These are phyloP conservation scores for Trypanosoma scelopori DNA, from an alignment of 208 protist genomes.

Conservation along the genomic window DNA sequence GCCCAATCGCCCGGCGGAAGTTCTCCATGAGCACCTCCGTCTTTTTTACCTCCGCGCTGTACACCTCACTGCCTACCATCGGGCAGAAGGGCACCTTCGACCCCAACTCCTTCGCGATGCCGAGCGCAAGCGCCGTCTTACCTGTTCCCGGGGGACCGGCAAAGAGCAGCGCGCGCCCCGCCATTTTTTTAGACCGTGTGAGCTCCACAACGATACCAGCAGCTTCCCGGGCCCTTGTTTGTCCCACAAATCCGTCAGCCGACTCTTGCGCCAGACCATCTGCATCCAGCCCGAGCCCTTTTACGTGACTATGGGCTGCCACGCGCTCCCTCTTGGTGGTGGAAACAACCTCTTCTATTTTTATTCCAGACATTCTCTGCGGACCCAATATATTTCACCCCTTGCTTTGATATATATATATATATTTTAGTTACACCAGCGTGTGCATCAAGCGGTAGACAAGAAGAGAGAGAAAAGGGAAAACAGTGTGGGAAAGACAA, in stretches of 20 bases:
- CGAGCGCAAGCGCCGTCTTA: constrained; percentile 97
- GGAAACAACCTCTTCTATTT: constrained; percentile 97
- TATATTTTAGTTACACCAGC: neutral
- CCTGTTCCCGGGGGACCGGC: constrained; percentile 99
- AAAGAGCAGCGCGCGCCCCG: constrained; percentile 99
- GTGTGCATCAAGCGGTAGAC: neutral
- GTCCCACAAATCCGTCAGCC: constrained; percentile 98
- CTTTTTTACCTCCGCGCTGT: constrained; percentile 99
- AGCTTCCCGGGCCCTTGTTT: constrained; percentile 97
- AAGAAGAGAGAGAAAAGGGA: neutral
- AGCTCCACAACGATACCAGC: constrained; percentile 98
- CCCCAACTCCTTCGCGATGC: constrained; percentile 98
- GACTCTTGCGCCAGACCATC: constrained; percentile 84
- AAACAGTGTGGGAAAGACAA: constrained; percentile 4
- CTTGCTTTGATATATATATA: constrained; percentile 11
- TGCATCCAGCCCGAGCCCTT: constrained; percentile 96
- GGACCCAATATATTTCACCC: neutral
- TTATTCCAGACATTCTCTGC: constrained; percentile 81
- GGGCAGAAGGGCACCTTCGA: constrained; percentile 99
- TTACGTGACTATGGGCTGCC: constrained; percentile 98
- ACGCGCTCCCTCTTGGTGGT: constrained; percentile 96
- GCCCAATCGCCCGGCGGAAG: constrained; percentile 99
- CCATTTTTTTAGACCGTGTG: constrained; percentile 99
- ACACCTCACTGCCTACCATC: constrained; percentile 99
- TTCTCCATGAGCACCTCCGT: constrained; percentile 99